Conservation (phyloP, 129 eudicot species). For the Pittosporum tobira region DNA sequence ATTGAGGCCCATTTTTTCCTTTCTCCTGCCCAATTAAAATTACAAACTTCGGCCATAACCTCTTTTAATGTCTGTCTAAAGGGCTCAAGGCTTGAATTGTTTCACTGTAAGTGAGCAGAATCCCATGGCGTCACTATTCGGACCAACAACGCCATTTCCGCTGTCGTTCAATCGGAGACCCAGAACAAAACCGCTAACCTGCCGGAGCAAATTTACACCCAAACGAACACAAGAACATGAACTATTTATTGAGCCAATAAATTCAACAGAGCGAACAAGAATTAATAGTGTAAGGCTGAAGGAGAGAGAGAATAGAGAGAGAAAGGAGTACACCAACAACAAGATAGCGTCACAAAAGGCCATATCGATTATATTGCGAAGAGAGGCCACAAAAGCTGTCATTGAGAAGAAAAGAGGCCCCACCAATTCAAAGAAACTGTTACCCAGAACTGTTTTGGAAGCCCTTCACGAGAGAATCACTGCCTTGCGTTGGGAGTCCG, state of each 20-base stretch:
- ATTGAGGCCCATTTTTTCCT: too few relatives aligned
- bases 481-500: constrained; percentile 98
- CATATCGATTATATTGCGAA: constrained; percentile 70
- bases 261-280: constrained; percentile 7
- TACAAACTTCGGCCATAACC: too few relatives aligned
- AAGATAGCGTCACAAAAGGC: constrained; percentile 86
- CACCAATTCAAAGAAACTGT: constrained; percentile 41
- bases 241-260: constrained; percentile 11
- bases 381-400: constrained; percentile 86
- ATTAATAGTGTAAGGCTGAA: constrained; percentile 20
- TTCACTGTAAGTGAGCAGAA: not conserved
- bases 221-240: not conserved
- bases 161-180: constrained; percentile 34
- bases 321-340: constrained; percentile 62
- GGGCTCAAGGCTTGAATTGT: too few relatives aligned
- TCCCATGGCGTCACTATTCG: constrained; percentile 60
- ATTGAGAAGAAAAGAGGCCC: constrained; percentile 82
- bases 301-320: constrained; percentile 40
- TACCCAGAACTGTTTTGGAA: constrained; percentile 84
- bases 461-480: constrained; percentile 89
- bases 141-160: constrained; percentile 53
- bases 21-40: too few relatives aligned
- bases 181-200: constrained; percentile 1
- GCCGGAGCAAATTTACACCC: constrained; percentile 11
- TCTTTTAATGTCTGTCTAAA: too few relatives aligned